These are phyloP conservation scores for Coemansia asiatica DNA, from an alignment of 192 early-diverging fungal species.

Conservation along the genomic window DNA sequence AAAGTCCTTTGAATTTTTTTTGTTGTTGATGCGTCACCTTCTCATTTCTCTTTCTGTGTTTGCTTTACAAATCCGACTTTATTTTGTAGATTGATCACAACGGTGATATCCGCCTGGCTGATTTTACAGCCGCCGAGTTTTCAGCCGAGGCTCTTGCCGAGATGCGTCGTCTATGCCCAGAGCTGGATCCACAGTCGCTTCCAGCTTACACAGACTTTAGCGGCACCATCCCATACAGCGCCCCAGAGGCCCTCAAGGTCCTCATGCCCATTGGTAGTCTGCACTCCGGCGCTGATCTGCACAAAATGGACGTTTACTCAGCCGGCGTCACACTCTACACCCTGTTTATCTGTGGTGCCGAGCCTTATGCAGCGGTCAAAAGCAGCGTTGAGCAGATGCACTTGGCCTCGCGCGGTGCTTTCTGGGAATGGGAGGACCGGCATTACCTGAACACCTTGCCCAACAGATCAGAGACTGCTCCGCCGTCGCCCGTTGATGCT, in stretches of 20 bases:
- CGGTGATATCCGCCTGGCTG: constrained; percentile 50
- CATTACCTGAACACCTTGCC: constrained; percentile 36
- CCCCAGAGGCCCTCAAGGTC: constrained; percentile 56
- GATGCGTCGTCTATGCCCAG: constrained; percentile 22
- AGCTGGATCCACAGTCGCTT: constrained; percentile 28
- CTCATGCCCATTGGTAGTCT: constrained; percentile 10
- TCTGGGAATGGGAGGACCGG: constrained; percentile 63
- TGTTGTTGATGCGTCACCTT: neutral
- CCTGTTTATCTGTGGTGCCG: constrained; percentile 58
- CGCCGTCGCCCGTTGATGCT: constrained; percentile 24
- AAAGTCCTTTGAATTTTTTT: too few species aligned
- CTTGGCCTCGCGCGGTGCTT: constrained; percentile 60
- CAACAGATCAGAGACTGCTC: constrained; percentile 15
- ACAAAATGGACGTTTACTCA: constrained; percentile 59
- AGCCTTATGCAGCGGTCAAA: constrained; percentile 60
- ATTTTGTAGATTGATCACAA: constrained; percentile 25
- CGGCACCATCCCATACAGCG: constrained; percentile 60
- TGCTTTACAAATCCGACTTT: neutral
- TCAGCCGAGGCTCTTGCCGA: constrained; percentile 25
- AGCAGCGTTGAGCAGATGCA: constrained; percentile 64
- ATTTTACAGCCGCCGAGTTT: constrained; percentile 53
- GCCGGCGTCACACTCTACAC: constrained; percentile 61
- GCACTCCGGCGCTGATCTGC: constrained; percentile 21
- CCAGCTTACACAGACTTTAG: constrained; percentile 52
- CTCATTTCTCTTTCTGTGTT: neutral